Conservation (phyloP, 2,329 filamentous ascomycete species). For the Parafenestella ontariensis region DNA sequence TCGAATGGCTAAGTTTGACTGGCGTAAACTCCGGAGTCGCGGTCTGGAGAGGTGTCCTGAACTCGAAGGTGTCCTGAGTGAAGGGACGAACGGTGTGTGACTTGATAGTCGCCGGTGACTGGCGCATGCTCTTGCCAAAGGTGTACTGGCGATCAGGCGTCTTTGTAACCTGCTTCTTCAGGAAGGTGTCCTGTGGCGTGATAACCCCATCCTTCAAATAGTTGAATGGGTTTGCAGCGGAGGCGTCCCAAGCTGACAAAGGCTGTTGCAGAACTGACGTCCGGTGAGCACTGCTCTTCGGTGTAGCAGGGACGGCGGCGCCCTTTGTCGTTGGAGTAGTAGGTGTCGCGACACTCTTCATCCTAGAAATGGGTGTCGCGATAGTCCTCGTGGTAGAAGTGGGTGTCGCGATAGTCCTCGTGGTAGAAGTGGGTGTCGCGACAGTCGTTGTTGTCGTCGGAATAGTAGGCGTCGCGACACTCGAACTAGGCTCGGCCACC, state of each 20-base stretch:
- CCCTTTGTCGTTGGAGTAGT: not conserved
- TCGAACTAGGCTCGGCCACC: not conserved
- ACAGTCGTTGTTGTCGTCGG: not conserved
- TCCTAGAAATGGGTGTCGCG: too few relatives aligned
- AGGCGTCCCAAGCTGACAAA: not conserved
- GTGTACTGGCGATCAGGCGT: not conserved
- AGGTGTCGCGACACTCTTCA: not conserved
- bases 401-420: too few relatives aligned
- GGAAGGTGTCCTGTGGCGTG: not conserved
- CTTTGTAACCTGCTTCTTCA: not conserved
- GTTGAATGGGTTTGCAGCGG: not conserved
- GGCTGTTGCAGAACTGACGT: not conserved
- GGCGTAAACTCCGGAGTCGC: not conserved
- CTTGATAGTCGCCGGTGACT: not conserved
- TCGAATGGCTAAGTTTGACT: not conserved
- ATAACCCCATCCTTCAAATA: not conserved
- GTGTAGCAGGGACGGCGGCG: not conserved
- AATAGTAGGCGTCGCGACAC: not conserved
- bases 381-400: too few relatives aligned
- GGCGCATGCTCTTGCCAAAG: not conserved
- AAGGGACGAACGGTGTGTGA: not conserved
- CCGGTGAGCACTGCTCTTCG: not conserved
- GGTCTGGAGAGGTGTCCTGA: not conserved
- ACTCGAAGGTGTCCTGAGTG: not conserved
- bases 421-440: too few relatives aligned